These are phyloP conservation scores for Cryphonectria naterciae DNA, from an alignment of 2,329 filamentous ascomycete genomes.

Conservation along the genomic window DNA sequence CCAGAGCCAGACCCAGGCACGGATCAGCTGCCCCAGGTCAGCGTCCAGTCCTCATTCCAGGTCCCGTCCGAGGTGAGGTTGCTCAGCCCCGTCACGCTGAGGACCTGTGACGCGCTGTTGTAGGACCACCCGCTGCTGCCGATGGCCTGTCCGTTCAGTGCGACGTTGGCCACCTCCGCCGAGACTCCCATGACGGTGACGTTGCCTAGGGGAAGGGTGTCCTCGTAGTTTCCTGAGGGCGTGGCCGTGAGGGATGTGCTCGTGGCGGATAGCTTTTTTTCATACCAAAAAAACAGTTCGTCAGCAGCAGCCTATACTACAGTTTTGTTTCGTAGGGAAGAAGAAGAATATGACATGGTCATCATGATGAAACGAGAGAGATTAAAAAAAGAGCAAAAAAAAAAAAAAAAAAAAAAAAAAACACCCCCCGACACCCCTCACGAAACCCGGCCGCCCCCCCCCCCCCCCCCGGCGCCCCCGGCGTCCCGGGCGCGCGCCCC, in stretches of 20 bases:
- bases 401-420: background rate
- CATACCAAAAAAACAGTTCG: conserved; percentile 41
- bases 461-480: too few species aligned
- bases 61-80: conserved; percentile 55
- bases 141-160: conserved; percentile 54
- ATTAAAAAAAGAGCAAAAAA: too few species aligned
- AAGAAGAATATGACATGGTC: too few species aligned
- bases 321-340: too few species aligned
- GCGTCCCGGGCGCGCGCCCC: too few species aligned
- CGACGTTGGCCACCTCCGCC: conserved; percentile 46
- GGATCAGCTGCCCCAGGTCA: conserved; percentile 51
- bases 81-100: conserved; percentile 56
- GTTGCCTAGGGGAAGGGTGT: conserved; percentile 62
- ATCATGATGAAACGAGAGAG: background rate
- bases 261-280: conserved; percentile 45
- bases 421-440: too few species aligned
- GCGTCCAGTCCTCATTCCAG: conserved; percentile 61
- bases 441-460: too few species aligned
- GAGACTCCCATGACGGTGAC: conserved; percentile 65
- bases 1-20: background rate
- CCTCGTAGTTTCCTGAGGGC: conserved; percentile 56
- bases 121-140: conserved; percentile 48
- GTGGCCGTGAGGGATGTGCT: conserved; percentile 50
- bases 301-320: conserved; percentile 14
- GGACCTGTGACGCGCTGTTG: conserved; percentile 48